Evolutionary conservation across 108 stramenopile genomes (phyloP).

Genomic region (Fistulifera pelliculosa): DNA sequence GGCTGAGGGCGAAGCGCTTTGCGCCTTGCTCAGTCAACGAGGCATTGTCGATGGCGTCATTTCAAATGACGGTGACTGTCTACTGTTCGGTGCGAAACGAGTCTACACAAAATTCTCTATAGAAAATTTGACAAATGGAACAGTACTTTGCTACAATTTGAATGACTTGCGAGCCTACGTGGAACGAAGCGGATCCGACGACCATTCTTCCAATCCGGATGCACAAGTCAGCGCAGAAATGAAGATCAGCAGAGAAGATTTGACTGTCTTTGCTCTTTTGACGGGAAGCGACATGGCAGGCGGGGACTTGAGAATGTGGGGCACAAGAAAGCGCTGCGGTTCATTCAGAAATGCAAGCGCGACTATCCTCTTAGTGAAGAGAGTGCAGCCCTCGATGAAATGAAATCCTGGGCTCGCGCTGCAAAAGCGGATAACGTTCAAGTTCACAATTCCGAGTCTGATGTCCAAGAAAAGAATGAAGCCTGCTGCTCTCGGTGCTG

Average conservation of each 20-base stretch:
- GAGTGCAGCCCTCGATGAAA: conserved; percentile 43
- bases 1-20: conserved; percentile 93
- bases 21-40: conserved; percentile 67
- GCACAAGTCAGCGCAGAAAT: conserved; percentile 12
- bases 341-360: conserved; percentile 51
- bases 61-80: conserved; percentile 93
- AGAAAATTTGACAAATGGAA: conserved; percentile 52
- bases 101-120: conserved; percentile 89
- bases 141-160: conserved; percentile 58
- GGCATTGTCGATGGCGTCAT: conserved; percentile 92
- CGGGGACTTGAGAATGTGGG: conserved; percentile 59
- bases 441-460: background rate
- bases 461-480: conserved; percentile 4
- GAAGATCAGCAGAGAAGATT: conserved; percentile 40
- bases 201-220: conserved; percentile 8
- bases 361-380: conserved; percentile 33
- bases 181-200: conserved; percentile 18
- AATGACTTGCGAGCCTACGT: conserved; percentile 24
- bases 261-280: conserved; percentile 68
- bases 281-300: conserved; percentile 73
- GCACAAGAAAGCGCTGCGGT: conserved; percentile 61
- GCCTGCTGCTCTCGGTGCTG: conserved; percentile 53
- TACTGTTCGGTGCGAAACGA: conserved; percentile 78
- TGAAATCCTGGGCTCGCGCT: conserved; percentile 42
- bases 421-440: background rate